These are phyloP conservation scores for Danielozyma ontarioensis DNA, from an alignment of 805 yeast species.

Conservation along the genomic window DNA sequence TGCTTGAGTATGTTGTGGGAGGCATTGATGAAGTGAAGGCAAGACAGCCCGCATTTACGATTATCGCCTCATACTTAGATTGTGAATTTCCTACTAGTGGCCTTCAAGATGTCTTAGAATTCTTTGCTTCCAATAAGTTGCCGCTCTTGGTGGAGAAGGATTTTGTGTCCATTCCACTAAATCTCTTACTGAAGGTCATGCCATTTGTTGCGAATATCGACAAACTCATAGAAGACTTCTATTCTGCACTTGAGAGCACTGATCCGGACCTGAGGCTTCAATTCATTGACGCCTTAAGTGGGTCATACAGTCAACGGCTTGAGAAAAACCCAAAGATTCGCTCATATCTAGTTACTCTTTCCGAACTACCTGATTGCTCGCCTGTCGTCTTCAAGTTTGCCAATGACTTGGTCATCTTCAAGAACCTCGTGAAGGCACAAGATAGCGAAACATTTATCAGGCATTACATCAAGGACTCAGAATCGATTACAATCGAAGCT, in stretches of 20 bases:
- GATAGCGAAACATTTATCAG: neutral
- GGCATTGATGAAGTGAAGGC: constrained; percentile 2
- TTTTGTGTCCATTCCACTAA: constrained; percentile 20
- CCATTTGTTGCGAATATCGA: constrained; percentile 31
- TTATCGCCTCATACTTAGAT: constrained; percentile 2
- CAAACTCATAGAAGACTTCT: neutral
- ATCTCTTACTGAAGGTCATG: constrained; percentile 12
- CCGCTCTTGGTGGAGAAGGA: constrained; percentile 22
- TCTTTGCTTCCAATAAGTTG: constrained; percentile 2
- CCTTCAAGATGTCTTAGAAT: neutral
- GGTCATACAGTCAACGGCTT: neutral
- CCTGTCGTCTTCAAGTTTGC: constrained; percentile 7
- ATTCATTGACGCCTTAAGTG: neutral
- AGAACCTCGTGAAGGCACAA: constrained; percentile 10
- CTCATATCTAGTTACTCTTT: neutral
- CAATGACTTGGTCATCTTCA: constrained; percentile 11
- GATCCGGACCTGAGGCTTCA: no score
- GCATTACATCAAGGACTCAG: neutral
- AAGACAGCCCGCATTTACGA: constrained; percentile 5
- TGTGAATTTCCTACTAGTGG: constrained; percentile 2
- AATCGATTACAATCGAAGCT: neutral
- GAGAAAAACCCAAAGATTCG: no score
- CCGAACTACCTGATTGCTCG: neutral
- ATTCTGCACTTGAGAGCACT: neutral
- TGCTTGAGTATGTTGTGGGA: constrained; percentile 1